phyloP scores from a whole-genome alignment of 768 basidiomycete species.

The Pholiota conissans region DNA sequence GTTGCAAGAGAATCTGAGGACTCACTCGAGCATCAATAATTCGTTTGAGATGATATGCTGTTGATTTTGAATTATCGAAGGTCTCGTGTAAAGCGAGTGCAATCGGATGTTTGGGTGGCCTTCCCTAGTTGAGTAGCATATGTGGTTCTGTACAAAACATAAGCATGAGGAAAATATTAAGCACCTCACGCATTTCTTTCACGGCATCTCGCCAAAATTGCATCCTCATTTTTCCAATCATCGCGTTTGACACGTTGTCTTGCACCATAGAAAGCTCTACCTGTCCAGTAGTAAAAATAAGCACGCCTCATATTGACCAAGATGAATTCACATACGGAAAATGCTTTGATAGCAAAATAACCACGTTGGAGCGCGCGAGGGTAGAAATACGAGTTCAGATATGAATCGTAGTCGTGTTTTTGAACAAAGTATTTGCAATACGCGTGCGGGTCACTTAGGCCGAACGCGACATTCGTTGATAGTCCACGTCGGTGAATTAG shows the following conservation, averaged over 20 bases:
- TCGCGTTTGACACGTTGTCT: constrained; percentile 70
- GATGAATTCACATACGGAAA: constrained; percentile 60
- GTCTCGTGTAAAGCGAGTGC: constrained; percentile 70
- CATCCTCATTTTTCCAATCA: constrained; percentile 81
- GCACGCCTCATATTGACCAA: constrained; percentile 1
- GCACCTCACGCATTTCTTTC: constrained; percentile 64
- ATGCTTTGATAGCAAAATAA: constrained; percentile 80
- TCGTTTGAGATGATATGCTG: constrained; percentile 76
- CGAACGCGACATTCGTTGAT: constrained; percentile 15
- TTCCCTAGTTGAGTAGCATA: constrained; percentile 47
- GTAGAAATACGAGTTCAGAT: constrained; percentile 68
- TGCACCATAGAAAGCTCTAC: constrained; percentile 77
- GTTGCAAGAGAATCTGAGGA: constrained; percentile 13
- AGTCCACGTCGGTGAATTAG: constrained; percentile 5
- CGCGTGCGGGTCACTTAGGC: constrained; percentile 42
- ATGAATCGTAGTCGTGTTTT: constrained; percentile 83
- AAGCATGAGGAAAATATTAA: constrained; percentile 22
- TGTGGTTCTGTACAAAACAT: constrained; percentile 10
- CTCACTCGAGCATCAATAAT: constrained; percentile 84
- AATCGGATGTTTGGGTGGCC: constrained; percentile 78
- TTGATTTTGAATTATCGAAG: constrained; percentile 48
- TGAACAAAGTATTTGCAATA: constrained; percentile 75
- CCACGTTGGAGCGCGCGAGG: constrained; percentile 63
- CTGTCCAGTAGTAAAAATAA: constrained; percentile 35
- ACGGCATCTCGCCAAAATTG: constrained; percentile 88